Conservation (phyloP, 805 yeast genomes). For the Ogataea populi-albae region DNA sequence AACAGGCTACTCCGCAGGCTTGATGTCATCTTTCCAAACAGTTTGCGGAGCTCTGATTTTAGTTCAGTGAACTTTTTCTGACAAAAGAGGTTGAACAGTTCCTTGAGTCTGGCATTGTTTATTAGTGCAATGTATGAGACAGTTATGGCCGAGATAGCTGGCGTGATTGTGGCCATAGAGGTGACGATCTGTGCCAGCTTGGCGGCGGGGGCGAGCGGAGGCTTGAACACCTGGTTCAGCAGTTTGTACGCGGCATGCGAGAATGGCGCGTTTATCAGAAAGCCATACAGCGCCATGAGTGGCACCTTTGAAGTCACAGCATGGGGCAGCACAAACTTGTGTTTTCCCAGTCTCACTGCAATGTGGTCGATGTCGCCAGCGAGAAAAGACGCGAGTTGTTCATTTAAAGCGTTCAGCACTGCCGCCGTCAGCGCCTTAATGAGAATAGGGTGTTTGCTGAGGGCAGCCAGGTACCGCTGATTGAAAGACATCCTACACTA, state of each 20-base stretch:
- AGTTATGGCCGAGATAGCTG: slow-evolving; percentile 46
- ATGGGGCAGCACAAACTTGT: slow-evolving; percentile 34
- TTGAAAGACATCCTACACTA: no score
- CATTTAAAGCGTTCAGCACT: slow-evolving; percentile 53
- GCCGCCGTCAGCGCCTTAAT: slow-evolving; percentile 61
- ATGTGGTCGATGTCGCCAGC: slow-evolving; percentile 43
- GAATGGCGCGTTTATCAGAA: slow-evolving; percentile 53
- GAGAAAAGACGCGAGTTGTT: slow-evolving; percentile 49
- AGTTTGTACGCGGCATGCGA: slow-evolving; percentile 51
- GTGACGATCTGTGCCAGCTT: slow-evolving; percentile 50
- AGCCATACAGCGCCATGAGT: slow-evolving; percentile 56
- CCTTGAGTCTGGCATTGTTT: slow-evolving; percentile 29
- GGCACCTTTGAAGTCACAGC: slow-evolving; percentile 45
- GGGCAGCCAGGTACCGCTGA: slow-evolving; percentile 34
- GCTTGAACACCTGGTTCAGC: slow-evolving; percentile 43
- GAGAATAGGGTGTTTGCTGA: slow-evolving; percentile 50
- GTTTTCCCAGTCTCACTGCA: slow-evolving; percentile 15
- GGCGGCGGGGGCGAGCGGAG: slow-evolving; percentile 38
- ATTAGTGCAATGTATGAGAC: slow-evolving; percentile 53
- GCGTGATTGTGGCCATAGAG: slow-evolving; percentile 55
- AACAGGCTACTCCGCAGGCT: slow-evolving; percentile 44
- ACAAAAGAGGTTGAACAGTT: slow-evolving; percentile 5
- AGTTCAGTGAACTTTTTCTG: slow-evolving; percentile 10
- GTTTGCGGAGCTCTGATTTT: slow-evolving; percentile 13
- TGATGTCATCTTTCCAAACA: slow-evolving; percentile 19